Evolutionary conservation across 768 basidiomycete species (phyloP), one percentile per base, ranked within the genome.

Genomic region (Mycena vitilis): DNA sequence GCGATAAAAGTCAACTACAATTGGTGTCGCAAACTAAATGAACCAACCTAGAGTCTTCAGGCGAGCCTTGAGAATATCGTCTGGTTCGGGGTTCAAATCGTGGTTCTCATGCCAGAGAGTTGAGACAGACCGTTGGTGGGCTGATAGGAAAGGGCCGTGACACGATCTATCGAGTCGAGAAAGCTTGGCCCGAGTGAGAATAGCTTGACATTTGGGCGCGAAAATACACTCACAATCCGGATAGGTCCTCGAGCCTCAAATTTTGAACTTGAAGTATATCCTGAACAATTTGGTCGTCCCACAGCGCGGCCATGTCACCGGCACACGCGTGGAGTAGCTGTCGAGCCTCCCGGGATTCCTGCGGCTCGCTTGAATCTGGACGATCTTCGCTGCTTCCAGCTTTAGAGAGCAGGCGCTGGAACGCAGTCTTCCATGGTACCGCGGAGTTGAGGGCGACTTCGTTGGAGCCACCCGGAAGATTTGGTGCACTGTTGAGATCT

Each of bases 1-100:
- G 40, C 38, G 49, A 49, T 63, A 20, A 68, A 48, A n/a, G 23
- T 13, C 42, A 4, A 13, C 12, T 10, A 1, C 1, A 36, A 23
- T 40, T 40, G 15, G 15, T 40, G 40, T 15, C 2, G 7, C 15
- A 36, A n/a, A 22, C 10, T 30, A 11, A 45, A 48, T 30, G 44
- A 23, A 56, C 63, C 6, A 16, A 72, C 78, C 49, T 13, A 83
- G 73, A 12, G 83, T 84, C 76, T 87, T 87, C 48, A 88, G 62
- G 22, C 87, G 80, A 1, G 87, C 87, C 12, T 85, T 84, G 44
- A 88, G 81, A 57, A 88, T 83, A 73, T 88, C 87, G 66, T 88
- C 86, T 87, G 49, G 6, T 37, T 34, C 20, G 12, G 18, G 36
- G 42, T 22, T 52, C 63, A 36, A n/a, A 38, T 6, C 22, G 25